These are phyloP conservation scores for Amborella trichopoda DNA, from an alignment of 164 flowering plant species.

Conservation along the genomic window DNA sequence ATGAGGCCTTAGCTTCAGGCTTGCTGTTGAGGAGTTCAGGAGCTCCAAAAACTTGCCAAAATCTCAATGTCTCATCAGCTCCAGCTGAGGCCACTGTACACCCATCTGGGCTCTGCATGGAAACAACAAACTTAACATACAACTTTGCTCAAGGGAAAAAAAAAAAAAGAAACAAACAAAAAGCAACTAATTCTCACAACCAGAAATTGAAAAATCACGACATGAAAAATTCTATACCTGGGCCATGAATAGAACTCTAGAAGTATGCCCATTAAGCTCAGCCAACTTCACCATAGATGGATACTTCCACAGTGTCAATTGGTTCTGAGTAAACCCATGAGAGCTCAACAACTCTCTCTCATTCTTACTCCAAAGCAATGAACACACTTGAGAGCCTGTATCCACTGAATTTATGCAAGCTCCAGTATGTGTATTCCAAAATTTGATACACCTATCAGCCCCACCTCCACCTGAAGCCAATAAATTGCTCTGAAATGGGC, in stretches of 20 bases:
- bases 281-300: conserved; percentile 61
- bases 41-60: too few relatives aligned
- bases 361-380: conserved; percentile 49
- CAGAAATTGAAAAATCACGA: too few relatives aligned
- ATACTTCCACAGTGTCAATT: conserved; percentile 55
- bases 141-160: too few relatives aligned
- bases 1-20: too few relatives aligned
- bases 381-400: conserved; percentile 57
- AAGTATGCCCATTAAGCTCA: conserved; percentile 61
- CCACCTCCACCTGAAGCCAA: conserved; percentile 60
- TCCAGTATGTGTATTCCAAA: conserved; percentile 63
- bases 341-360: conserved; percentile 55
- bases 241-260: conserved; percentile 60
- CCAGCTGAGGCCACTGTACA: too few relatives aligned
- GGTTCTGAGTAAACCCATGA: conserved; percentile 53
- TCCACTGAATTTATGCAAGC: conserved; percentile 53
- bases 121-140: too few relatives aligned
- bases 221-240: conserved; percentile 37
- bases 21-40: too few relatives aligned
- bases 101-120: too few relatives aligned
- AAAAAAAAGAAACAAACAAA: too few relatives aligned
- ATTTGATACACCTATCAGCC: conserved; percentile 46
- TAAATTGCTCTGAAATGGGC: conserved; percentile 55
- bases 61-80: too few relatives aligned
- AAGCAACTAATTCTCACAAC: too few relatives aligned